Percentiles rank a stretch among this genome's conserved stretches.
Evolutionary conservation across 495 filamentous ascomycete species (phyloP).

Genomic region (Penicillium malachiteum): DNA sequence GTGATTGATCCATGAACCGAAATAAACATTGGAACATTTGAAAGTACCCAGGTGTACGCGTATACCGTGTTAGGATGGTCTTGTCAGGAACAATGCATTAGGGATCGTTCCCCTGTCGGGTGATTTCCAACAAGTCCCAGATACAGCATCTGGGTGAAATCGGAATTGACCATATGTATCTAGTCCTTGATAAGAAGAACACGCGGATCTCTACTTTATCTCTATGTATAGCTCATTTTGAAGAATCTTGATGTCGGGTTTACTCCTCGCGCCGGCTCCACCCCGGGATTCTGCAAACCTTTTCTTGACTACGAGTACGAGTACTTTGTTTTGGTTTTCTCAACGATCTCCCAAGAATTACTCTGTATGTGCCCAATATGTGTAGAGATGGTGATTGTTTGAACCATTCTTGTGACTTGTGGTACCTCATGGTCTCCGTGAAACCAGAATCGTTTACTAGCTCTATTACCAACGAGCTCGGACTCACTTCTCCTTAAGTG

Average conservation of each 20-base stretch:
- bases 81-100: conserved; percentile 8
- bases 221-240: not conserved
- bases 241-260: not conserved
- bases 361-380: too few relatives aligned
- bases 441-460: conserved; percentile 18
- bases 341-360: not conserved
- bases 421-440: conserved; percentile 24
- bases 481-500: not conserved
- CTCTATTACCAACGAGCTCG: conserved; percentile 24
- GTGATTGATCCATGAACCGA: conserved; percentile 3
- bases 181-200: too few relatives aligned
- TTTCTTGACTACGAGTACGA: conserved; percentile 1
- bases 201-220: not conserved
- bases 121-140: conserved; percentile 7
- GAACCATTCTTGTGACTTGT: conserved; percentile 14
- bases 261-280: not conserved
- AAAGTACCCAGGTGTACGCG: not conserved
- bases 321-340: not conserved
- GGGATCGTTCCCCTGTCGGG: conserved; percentile 7
- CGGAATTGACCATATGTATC: not conserved
- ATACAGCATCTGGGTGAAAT: not conserved
- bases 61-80: not conserved
- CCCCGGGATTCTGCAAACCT: conserved; percentile 3
- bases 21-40: not conserved
- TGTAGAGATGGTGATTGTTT: not conserved